Percentiles rank a stretch among this genome's conserved stretches.
phyloP scores from a whole-genome alignment of 2,329 filamentous ascomycete species.

The Venturia effusa region DNA sequence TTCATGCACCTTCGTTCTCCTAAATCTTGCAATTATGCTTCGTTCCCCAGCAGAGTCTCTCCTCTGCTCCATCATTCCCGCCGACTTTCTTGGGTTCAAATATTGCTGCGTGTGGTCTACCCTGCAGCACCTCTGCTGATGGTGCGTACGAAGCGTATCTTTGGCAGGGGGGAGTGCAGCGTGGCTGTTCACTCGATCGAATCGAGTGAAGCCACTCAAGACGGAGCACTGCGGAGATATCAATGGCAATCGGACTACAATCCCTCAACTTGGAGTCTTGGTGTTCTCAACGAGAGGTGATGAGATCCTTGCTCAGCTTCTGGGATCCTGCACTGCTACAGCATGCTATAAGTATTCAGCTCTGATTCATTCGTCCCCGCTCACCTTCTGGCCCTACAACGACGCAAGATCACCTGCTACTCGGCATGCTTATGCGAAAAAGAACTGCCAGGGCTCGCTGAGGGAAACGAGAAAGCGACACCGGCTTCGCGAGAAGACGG shows the following conservation, averaged over 20 bases:
- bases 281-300: neutral
- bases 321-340: neutral
- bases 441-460: neutral
- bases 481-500: neutral
- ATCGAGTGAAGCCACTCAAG: neutral
- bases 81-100: neutral
- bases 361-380: neutral
- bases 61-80: neutral
- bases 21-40: neutral
- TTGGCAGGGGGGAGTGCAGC: neutral
- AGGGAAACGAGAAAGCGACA: neutral
- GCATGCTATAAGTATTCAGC: neutral
- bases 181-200: neutral
- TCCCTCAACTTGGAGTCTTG: neutral
- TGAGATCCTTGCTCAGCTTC: neutral
- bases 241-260: neutral
- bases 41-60: neutral
- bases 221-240: neutral
- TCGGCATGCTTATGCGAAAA: neutral
- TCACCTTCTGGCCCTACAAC: neutral
- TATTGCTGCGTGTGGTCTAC: neutral
- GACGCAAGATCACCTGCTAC: neutral
- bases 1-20: neutral
- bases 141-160: neutral
- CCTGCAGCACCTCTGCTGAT: neutral